Conservation (phyloP, 225 moss, liverwort and hornwort genomes). For the Asterella californica region DNA sequence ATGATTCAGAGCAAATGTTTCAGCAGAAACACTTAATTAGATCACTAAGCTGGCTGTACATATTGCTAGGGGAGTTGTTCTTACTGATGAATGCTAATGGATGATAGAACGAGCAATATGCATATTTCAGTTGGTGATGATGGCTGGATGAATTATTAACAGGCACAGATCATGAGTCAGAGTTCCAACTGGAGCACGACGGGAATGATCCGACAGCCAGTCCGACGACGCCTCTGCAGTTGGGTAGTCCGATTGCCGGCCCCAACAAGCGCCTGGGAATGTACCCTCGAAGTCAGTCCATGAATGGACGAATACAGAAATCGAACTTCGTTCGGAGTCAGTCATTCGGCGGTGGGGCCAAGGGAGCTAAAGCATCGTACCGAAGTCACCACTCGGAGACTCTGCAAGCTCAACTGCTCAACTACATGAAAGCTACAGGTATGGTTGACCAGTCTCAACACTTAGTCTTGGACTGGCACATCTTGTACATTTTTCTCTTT, state of each 20-base stretch:
- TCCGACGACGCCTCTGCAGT: conserved; percentile 19
- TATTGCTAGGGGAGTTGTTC: no score
- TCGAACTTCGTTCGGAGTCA: conserved; percentile 21
- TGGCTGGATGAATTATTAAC: not conserved
- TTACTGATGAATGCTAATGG: no score
- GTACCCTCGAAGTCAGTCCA: conserved; percentile 19
- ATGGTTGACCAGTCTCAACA: not conserved
- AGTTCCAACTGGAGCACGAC: conserved; percentile 14
- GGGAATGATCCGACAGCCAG: conserved; percentile 18
- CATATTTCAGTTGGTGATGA: no score
- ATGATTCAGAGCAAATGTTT: no score
- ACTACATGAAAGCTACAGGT: conserved; percentile 52
- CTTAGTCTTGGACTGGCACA: not conserved
- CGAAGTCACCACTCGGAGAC: conserved; percentile 28
- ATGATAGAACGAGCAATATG: no score
- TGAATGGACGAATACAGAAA: conserved; percentile 37
- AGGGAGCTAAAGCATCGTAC: conserved; percentile 16
- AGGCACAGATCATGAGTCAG: not conserved
- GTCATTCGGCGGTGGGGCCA: conserved; percentile 19
- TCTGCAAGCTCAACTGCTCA: conserved; percentile 54
- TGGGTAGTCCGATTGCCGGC: conserved; percentile 6
- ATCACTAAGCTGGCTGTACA: no score
- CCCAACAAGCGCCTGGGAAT: not conserved
- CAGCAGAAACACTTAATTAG: no score
- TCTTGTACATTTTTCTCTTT: not conserved